A percentile compares a stretch with the other conserved stretches of the same genome.
Conservation (phyloP, 495 filamentous ascomycete genomes). For the Aspergillus affinis region DNA sequence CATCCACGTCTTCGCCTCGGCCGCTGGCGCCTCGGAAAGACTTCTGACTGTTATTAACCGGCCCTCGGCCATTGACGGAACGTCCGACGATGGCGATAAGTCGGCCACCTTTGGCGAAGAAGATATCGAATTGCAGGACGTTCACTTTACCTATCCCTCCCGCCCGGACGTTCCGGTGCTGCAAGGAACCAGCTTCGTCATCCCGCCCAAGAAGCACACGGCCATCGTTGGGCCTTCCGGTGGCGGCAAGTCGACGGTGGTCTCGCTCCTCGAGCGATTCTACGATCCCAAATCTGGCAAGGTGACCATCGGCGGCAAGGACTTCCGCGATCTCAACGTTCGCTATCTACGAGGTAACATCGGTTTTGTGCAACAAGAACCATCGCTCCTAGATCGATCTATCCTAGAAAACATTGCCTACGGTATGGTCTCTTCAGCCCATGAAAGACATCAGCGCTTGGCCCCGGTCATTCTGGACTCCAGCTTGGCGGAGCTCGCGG, state of each 20-base stretch:
- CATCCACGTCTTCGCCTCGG: conserved; percentile 59
- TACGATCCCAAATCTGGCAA: conserved; percentile 40
- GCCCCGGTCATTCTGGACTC: conserved; percentile 30
- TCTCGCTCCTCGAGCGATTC: conserved; percentile 54
- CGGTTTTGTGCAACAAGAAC: conserved; percentile 66
- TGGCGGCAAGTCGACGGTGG: conserved; percentile 67
- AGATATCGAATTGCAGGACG: conserved; percentile 48
- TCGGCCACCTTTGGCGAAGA: conserved; percentile 29
- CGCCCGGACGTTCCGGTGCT: conserved; percentile 56
- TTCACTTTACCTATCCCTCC: conserved; percentile 62
- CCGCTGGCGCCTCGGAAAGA: conserved; percentile 53
- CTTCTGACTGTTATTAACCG: conserved; percentile 52
- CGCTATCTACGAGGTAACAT: conserved; percentile 56
- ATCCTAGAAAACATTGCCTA: conserved; percentile 68
- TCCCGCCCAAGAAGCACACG: conserved; percentile 58
- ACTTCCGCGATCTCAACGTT: conserved; percentile 55
- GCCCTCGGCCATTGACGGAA: conserved; percentile 50
- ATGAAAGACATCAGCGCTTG: conserved; percentile 34
- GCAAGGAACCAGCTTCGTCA: conserved; percentile 44
- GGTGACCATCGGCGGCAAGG: conserved; percentile 50
- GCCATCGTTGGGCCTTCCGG: conserved; percentile 71
- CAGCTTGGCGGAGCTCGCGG: conserved; percentile 28
- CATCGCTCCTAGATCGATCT: conserved; percentile 60
- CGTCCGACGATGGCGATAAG: conserved; percentile 33
- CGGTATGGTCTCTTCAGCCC: conserved; percentile 57